phyloP scores from a whole-genome alignment of 1,284 basidiomycete genomes.

The Retiboletus flavoniger region DNA sequence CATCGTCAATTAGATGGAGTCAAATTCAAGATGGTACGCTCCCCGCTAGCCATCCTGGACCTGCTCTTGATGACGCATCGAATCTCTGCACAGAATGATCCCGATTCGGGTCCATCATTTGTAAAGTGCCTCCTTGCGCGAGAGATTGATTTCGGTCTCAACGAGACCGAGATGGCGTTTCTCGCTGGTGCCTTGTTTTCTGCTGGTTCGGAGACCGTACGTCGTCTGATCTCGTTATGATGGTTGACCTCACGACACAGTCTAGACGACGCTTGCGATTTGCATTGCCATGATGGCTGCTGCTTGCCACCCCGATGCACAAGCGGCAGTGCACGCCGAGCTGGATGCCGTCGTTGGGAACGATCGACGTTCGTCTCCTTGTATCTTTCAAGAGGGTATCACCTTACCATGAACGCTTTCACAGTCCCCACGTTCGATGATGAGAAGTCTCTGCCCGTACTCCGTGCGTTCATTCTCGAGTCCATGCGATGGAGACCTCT shows the following conservation, averaged over 20 bases:
- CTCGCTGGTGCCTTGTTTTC: slow-evolving; percentile 9
- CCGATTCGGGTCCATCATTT: slow-evolving; percentile 10
- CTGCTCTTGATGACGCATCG: neutral
- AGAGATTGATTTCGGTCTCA: slow-evolving; percentile 7
- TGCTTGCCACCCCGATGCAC: slow-evolving; percentile 8
- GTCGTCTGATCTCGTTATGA: neutral
- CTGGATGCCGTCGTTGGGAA: slow-evolving; percentile 11
- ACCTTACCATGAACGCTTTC: neutral
- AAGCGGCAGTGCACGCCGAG: slow-evolving; percentile 14
- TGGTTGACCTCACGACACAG: neutral
- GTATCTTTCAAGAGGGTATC: neutral
- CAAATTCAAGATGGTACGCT: slow-evolving; percentile 12
- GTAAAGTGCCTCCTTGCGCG: slow-evolving; percentile 9
- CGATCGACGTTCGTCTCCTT: slow-evolving; percentile 1
- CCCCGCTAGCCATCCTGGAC: neutral
- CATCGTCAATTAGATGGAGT: slow-evolving; percentile 2
- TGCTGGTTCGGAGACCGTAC: slow-evolving; percentile 6
- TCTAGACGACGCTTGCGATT: slow-evolving; percentile 1
- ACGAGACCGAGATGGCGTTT: slow-evolving; percentile 19
- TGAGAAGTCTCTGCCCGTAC: slow-evolving; percentile 3
- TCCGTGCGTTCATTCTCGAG: slow-evolving; percentile 16
- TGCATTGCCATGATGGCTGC: slow-evolving; percentile 3
- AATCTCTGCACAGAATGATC: slow-evolving; percentile 2
- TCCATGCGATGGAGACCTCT: slow-evolving; percentile 14
- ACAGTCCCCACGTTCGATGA: slow-evolving; percentile 15